Percentiles rank a stretch among this genome's conserved stretches.
Conservation (phyloP, 2,329 filamentous ascomycete species). For the Cladorrhinum sp. region DNA sequence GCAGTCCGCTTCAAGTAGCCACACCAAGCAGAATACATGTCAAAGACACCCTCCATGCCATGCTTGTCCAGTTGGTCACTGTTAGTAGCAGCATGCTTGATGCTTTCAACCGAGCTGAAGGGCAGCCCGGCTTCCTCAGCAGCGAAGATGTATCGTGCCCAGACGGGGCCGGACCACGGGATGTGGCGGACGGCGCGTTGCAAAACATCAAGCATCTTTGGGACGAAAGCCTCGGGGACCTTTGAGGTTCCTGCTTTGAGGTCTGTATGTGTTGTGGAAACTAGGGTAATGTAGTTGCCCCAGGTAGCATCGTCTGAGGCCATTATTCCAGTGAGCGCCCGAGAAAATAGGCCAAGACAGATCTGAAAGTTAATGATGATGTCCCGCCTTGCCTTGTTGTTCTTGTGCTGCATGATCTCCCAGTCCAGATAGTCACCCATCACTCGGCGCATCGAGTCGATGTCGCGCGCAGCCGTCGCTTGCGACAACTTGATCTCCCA, state of each 20-base stretch:
- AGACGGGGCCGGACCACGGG: conserved; percentile 86
- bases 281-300: conserved; percentile 78
- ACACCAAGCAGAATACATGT: conserved; percentile 93
- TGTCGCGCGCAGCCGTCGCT: conserved; percentile 55
- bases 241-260: conserved; percentile 37
- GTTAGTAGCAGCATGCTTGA: conserved; percentile 89
- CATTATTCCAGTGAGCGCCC: conserved; percentile 68
- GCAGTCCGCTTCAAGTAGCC: conserved; percentile 86
- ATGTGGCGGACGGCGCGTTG: conserved; percentile 85
- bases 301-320: conserved; percentile 72
- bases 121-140: conserved; percentile 74
- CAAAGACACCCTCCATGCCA: conserved; percentile 82
- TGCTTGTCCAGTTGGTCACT: conserved; percentile 80
- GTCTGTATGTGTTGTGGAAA: conserved; percentile 50
- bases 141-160: conserved; percentile 83
- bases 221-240: conserved; percentile 38
- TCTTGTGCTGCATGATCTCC: conserved; percentile 67
- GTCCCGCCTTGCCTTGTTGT: conserved; percentile 41
- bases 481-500: conserved; percentile 65
- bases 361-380: conserved; percentile 44
- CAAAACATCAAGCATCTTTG: conserved; percentile 64
- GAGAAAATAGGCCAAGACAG: conserved; percentile 68
- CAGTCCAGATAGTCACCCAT: conserved; percentile 76
- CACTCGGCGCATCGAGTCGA: conserved; percentile 48
- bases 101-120: conserved; percentile 78